These are phyloP conservation scores for Fusarium miscanthi DNA, from an alignment of 2,329 filamentous ascomycete genomes.

Conservation along the genomic window DNA sequence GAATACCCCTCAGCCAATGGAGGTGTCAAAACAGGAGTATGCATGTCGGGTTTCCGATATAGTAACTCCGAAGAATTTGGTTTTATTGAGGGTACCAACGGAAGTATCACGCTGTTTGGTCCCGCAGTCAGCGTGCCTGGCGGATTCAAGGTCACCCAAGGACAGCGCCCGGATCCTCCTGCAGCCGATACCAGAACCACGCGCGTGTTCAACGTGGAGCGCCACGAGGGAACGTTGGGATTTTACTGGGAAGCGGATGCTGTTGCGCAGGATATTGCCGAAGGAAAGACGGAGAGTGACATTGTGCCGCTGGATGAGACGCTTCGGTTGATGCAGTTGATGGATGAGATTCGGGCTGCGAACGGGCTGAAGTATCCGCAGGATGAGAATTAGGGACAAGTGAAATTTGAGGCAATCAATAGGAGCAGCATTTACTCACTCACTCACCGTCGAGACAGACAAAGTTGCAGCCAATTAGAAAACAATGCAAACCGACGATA, in stretches of 20 bases:
- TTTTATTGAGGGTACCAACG: conserved; percentile 10
- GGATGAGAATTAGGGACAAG: background rate
- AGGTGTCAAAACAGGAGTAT: conserved; percentile 10
- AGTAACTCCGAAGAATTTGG: conserved; percentile 7
- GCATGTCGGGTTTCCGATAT: conserved; percentile 22
- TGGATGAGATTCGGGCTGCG: conserved; percentile 57
- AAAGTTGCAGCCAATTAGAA: background rate
- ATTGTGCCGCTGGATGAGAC: conserved; percentile 60
- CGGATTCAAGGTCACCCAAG: conserved; percentile 11
- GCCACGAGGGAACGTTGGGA: conserved; percentile 7
- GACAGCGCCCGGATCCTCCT: background rate
- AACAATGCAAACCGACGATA: background rate
- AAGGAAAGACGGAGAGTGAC: conserved; percentile 51
- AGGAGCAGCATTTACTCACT: background rate
- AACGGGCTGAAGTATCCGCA: conserved; percentile 18
- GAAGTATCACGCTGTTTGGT: conserved; percentile 12
- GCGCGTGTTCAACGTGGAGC: conserved; percentile 16
- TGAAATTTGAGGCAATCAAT: background rate
- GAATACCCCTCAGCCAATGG: conserved; percentile 11
- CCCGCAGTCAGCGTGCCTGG: conserved; percentile 16
- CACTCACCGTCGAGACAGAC: background rate
- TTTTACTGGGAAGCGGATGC: conserved; percentile 32
- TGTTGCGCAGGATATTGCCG: conserved; percentile 17
- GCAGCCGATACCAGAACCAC: background rate
- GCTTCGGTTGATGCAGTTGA: conserved; percentile 56